Evolutionary conservation across 2,329 filamentous ascomycete species (phyloP).

Genomic region (Ilyonectria robusta): DNA sequence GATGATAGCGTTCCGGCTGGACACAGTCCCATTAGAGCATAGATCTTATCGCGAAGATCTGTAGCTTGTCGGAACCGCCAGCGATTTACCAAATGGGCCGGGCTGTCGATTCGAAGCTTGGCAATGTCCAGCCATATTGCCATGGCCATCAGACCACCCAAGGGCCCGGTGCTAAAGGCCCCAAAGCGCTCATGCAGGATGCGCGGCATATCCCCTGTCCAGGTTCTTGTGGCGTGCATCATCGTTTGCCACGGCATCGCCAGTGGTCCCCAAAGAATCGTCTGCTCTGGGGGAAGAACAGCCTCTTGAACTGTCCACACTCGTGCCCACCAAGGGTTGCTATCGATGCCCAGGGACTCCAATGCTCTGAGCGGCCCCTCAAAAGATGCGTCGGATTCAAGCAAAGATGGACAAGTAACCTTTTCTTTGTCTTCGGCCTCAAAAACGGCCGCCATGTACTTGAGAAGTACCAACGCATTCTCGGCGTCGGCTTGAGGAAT

Average conservation of each 20-base stretch:
- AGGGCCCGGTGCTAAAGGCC: not conserved
- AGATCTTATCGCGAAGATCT: constrained; percentile 30
- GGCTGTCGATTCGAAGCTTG: not conserved
- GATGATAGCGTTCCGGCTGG: constrained; percentile 9
- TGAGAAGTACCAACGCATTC: constrained; percentile 21
- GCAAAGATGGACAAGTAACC: constrained; percentile 5
- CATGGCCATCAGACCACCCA: constrained; percentile 19
- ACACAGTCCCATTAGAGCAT: constrained; percentile 25
- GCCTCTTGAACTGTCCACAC: constrained; percentile 33
- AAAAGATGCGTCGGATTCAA: constrained; percentile 13
- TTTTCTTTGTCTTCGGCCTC: constrained; percentile 7
- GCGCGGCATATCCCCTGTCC: constrained; percentile 8
- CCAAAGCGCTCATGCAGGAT: not conserved
- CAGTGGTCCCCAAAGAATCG: constrained; percentile 24
- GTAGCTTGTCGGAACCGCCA: constrained; percentile 29
- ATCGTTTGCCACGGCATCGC: constrained; percentile 26
- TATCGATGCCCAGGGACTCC: constrained; percentile 12
- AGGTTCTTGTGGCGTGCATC: constrained; percentile 13
- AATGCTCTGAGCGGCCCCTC: constrained; percentile 21
- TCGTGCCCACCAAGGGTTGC: constrained; percentile 27
- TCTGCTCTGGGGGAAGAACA: constrained; percentile 19
- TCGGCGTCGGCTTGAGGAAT: constrained; percentile 12
- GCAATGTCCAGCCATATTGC: constrained; percentile 21
- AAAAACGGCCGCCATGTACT: constrained; percentile 26
- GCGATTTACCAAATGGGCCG: constrained; percentile 8